These are phyloP conservation scores for Cryoendolithus antarcticus DNA, from an alignment of 2,329 filamentous ascomycete species.

Conservation along the genomic window DNA sequence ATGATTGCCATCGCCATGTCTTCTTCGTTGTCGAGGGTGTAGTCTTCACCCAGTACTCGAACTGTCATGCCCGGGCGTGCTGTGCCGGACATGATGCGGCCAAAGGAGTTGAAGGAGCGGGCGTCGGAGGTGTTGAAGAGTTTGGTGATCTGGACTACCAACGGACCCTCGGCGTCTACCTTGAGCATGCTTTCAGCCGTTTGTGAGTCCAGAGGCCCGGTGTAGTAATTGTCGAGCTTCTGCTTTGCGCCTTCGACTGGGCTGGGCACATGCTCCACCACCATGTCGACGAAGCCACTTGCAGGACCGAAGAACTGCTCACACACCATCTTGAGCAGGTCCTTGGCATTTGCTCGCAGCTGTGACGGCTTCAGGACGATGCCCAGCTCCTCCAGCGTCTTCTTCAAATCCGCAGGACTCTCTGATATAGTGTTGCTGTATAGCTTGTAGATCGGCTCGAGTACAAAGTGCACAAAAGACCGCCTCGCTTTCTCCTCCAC, in stretches of 20 bases:
- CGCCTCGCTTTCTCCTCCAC: slow-evolving; percentile 69
- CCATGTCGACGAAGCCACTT: slow-evolving; percentile 89
- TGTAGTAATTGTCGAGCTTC: slow-evolving; percentile 79
- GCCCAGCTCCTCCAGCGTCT: slow-evolving; percentile 64
- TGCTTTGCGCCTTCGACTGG: slow-evolving; percentile 65
- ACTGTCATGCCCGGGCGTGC: slow-evolving; percentile 72
- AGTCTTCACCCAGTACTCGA: slow-evolving; percentile 85
- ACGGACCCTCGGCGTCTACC: slow-evolving; percentile 79
- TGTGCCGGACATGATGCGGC: slow-evolving; percentile 84
- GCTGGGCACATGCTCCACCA: slow-evolving; percentile 78
- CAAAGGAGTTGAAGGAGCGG: slow-evolving; percentile 81
- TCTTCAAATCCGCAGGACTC: slow-evolving; percentile 70
- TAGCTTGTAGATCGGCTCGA: slow-evolving; percentile 96
- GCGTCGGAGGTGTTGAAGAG: slow-evolving; percentile 83
- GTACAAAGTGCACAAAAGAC: slow-evolving; percentile 84
- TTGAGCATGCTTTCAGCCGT: slow-evolving; percentile 66
- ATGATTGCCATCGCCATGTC: slow-evolving; percentile 87
- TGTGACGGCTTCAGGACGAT: slow-evolving; percentile 86
- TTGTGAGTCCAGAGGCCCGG: slow-evolving; percentile 73
- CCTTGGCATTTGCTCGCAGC: slow-evolving; percentile 78
- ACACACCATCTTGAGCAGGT: slow-evolving; percentile 78
- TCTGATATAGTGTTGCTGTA: slow-evolving; percentile 92
- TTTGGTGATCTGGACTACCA: slow-evolving; percentile 88
- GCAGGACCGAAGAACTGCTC: slow-evolving; percentile 91
- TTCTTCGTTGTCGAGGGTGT: slow-evolving; percentile 93